Evolutionary conservation across 78 protist genomes (phyloP), one percentile per base, ranked within the genome.

Genomic region (Dictyostelium capitatum): DNA sequence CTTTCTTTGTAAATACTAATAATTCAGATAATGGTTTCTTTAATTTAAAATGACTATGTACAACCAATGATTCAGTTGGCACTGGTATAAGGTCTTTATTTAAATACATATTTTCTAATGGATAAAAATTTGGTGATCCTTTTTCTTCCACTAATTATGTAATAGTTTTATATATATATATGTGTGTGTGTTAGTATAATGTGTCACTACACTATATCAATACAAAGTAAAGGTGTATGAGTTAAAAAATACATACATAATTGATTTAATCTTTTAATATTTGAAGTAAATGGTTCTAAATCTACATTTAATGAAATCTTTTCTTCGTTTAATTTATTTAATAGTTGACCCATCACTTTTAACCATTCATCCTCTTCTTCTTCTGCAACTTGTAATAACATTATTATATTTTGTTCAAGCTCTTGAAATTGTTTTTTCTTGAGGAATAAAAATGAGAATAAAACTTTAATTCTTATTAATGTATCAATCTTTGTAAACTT

Each of bases 311-410:
- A 20, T 10, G 82, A 75, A 17, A 85, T 75, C 51, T 85, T 85
- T 14, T 85, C 92, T 48, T 85, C 79, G 17, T 46, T 41, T 20
- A 85, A 48, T 11, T 57, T 73, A 15, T 19, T 12, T 28, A 85
- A 69, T 75, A 85, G 43, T 56, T 85, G 92, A 41, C 72, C 83
- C 3, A 85, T 20, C 17, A 79, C 92, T 62, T 64, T 74, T 15
- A 85, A 9, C 92, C 92, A 85, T 28, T 85, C 92, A 47, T 85
- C 92, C 8, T 85, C 92, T 11, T 85, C 92, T n/a, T 85, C 92
- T 25, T 85, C 72, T 0, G 92, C 92, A 19, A 85, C 32, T 46
- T 73, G 83, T 32, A 85, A 30, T 28, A 85, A 7, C 92, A 85
- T 85, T 23, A 37, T 43, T 30, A 85, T 85, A 32, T 79, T 85